Evolutionary conservation across 805 yeast species (phyloP).

Genomic region (Zygosaccharomyces pseudorouxii): DNA sequence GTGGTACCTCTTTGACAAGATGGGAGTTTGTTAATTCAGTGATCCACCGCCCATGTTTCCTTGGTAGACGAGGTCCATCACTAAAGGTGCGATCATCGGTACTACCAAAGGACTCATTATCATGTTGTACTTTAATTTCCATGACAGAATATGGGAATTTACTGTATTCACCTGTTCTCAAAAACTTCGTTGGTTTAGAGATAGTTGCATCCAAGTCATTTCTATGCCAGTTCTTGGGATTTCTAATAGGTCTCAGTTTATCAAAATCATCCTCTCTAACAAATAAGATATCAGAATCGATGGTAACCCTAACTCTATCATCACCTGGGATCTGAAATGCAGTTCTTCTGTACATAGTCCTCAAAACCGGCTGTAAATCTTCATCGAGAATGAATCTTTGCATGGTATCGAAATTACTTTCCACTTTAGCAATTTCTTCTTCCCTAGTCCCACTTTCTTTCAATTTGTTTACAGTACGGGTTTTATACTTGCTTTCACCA

Average conservation of each 20-base stretch:
- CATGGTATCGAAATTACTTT: slow-evolving; percentile 53
- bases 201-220: slow-evolving; percentile 79
- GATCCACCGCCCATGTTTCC: slow-evolving; percentile 68
- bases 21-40: slow-evolving; percentile 79
- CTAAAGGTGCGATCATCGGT: slow-evolving; percentile 35
- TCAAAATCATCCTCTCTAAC: slow-evolving; percentile 91
- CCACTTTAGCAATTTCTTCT: slow-evolving; percentile 47
- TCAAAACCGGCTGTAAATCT: slow-evolving; percentile 75
- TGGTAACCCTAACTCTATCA: slow-evolving; percentile 81
- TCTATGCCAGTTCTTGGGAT: slow-evolving; percentile 88
- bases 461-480: slow-evolving; percentile 56
- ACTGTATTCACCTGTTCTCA: slow-evolving; percentile 80
- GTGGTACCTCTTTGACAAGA: slow-evolving; percentile 88
- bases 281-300: slow-evolving; percentile 82
- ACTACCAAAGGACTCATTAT: slow-evolving; percentile 20
- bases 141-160: slow-evolving; percentile 83
- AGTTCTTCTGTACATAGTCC: slow-evolving; percentile 84
- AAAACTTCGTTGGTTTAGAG: slow-evolving; percentile 60
- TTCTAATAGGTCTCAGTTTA: slow-evolving; percentile 78
- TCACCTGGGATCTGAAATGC: slow-evolving; percentile 99
- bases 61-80: slow-evolving; percentile 38
- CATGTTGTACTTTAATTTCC: slow-evolving; percentile 71
- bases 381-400: slow-evolving; percentile 59
- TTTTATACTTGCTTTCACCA: slow-evolving; percentile 40
- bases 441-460: slow-evolving; percentile 55